A percentile compares a stretch with the other conserved stretches of the same genome.
phyloP scores from a whole-genome alignment of 305 asterid genomes.

The Plantago rigida region DNA sequence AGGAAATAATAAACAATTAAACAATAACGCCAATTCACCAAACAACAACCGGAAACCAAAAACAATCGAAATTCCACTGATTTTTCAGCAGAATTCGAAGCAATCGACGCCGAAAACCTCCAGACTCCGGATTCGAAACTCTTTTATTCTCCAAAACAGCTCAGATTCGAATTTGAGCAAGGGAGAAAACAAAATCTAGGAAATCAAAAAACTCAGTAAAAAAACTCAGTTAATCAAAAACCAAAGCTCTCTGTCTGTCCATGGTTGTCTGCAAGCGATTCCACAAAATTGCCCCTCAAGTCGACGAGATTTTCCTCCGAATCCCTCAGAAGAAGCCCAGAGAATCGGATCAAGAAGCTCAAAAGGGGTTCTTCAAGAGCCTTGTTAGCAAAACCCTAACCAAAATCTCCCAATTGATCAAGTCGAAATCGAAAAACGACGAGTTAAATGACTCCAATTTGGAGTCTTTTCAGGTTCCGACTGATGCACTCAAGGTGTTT shows the following conservation, averaged over 20 bases:
- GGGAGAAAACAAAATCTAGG: slow-evolving; percentile 1
- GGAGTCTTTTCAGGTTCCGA: slow-evolving; percentile 29
- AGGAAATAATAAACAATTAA: too few relatives aligned
- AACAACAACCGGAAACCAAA: neutral
- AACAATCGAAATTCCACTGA: slow-evolving; percentile 28
- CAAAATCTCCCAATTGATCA: slow-evolving; percentile 37
- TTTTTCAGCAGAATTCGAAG: slow-evolving; percentile 23
- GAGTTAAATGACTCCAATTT: slow-evolving; percentile 31
- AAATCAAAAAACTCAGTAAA: slow-evolving; percentile 26
- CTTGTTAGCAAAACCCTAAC: slow-evolving; percentile 24
- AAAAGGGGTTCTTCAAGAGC: slow-evolving; percentile 25
- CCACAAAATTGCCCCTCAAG: slow-evolving; percentile 39
- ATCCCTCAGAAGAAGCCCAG: slow-evolving; percentile 29
- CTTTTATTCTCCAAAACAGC: slow-evolving; percentile 24
- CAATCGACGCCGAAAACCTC: slow-evolving; percentile 18
- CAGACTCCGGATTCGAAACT: slow-evolving; percentile 16
- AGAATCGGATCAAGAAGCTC: slow-evolving; percentile 20
- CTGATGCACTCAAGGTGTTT: slow-evolving; percentile 36
- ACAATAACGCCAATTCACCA: slow-evolving; percentile 20
- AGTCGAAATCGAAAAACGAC: slow-evolving; percentile 29
- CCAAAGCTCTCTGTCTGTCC: slow-evolving; percentile 41
- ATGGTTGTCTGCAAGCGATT: slow-evolving; percentile 53
- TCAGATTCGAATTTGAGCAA: slow-evolving; percentile 38
- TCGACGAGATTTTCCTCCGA: slow-evolving; percentile 31
- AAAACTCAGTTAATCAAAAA: too few relatives aligned